These are phyloP conservation scores for Rhododendron griersonianum DNA, from an alignment of 148 eudicot genomes.

Conservation along the genomic window DNA sequence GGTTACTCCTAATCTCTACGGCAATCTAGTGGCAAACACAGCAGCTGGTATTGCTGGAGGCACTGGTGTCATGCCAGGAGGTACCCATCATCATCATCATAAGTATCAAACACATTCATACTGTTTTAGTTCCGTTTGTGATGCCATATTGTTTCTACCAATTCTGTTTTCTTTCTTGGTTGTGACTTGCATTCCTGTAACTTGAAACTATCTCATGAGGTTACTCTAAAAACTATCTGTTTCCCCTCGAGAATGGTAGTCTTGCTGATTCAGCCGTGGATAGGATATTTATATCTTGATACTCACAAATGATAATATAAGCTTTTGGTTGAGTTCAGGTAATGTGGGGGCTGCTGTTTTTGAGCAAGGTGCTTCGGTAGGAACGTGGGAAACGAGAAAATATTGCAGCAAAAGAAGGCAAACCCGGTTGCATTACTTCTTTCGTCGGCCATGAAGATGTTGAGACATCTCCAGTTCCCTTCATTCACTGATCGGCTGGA, in stretches of 20 bases:
- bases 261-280: background rate
- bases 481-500: conserved; percentile 54
- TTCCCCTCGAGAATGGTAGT: background rate
- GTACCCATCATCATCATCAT: conserved; percentile 18
- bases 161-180: background rate
- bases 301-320: background rate
- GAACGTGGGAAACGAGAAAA: conserved; percentile 38
- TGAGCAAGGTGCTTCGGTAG: conserved; percentile 61
- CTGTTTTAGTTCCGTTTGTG: background rate
- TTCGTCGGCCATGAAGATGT: conserved; percentile 57
- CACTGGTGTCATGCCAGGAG: conserved; percentile 61
- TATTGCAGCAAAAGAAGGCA: conserved; percentile 38
- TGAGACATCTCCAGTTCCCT: conserved; percentile 55
- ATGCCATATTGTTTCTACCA: background rate
- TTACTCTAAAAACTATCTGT: background rate
- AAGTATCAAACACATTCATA: background rate
- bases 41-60: conserved; percentile 70
- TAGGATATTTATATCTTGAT: background rate
- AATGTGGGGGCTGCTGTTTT: conserved; percentile 50
- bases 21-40: conserved; percentile 51
- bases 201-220: background rate
- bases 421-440: conserved; percentile 57
- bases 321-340: conserved; percentile 14
- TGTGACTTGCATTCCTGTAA: background rate
- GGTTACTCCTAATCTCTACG: conserved; percentile 60